Base-by-base conservation (phyloP, 495 filamentous ascomycete species). In the Aspergillus sclerotioniger region DNA sequence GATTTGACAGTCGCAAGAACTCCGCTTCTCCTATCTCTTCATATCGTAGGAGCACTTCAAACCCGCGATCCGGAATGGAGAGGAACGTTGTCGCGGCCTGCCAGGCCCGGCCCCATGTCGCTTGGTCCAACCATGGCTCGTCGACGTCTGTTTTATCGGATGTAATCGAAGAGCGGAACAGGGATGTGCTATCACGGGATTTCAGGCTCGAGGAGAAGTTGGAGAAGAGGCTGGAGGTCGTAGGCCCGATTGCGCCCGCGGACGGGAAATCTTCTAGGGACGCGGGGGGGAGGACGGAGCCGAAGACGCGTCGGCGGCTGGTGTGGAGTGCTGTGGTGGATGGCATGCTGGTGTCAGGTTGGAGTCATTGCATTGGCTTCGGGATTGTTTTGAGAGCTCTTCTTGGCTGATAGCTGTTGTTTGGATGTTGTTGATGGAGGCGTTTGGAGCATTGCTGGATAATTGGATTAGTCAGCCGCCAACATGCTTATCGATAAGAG, bases 21-120 rank as follows among this genome's bases (percentile, higher is more conserved):
- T 71, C 64, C 33, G 48, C 66, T 25, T 71, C 72, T 43, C 67
- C 69, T 3, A 64, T 56, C 6, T 67, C 58, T 21, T 64, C 52
- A 45, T 57, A 62, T 17, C 60, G 54, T 28, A 62, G 65, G 20
- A 73, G 53, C 6, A 58, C 51, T 15, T 62, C 63, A 8, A 76
- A 71, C 3, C 68, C 70, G 6, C 45, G 54, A 33, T 76, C 69
- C 10, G 86, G 84, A 3, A 91, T 70, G 6, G 76, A 69, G 15
- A 92, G 79, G 47, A 81, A 83, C 37, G 76, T 72, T 10, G 86
- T 90, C 46, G 87, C 87, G 2, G 78, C 70, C 65, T 83, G 82
- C 87, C 89, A 91, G 37, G 88, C 84, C 53, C 82, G 78, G 60
- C 89, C 82, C 80, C 85, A 90, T 53, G 71, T 71, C 53, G 78